Percentiles rank a stretch among this genome's conserved stretches.
Conservation (phyloP, 208 protist species). For the Trypanosoma congolense region DNA sequence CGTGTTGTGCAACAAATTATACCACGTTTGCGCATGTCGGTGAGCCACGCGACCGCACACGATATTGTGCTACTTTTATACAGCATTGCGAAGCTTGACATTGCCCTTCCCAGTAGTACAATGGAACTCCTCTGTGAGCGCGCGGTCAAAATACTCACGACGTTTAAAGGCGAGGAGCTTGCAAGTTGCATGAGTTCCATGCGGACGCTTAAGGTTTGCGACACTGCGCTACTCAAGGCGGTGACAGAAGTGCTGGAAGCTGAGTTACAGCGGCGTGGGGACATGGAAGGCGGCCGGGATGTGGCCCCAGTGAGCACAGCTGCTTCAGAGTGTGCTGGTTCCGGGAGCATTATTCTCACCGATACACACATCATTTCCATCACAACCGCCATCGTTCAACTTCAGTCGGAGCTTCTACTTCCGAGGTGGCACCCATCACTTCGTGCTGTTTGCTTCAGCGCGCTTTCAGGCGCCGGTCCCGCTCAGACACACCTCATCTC, state of each 20-base stretch:
- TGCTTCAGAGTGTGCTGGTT: background rate
- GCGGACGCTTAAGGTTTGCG: slow-evolving; percentile 28
- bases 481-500: slow-evolving; percentile 21
- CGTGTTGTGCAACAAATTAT: slow-evolving; percentile 78
- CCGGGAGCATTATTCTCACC: slow-evolving; percentile 5
- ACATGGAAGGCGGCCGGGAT: background rate
- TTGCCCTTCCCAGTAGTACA: slow-evolving; percentile 44
- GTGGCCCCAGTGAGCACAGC: background rate
- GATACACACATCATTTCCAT: slow-evolving; percentile 21
- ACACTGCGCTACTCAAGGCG: slow-evolving; percentile 25
- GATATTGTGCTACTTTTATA: slow-evolving; percentile 74
- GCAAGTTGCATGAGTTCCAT: slow-evolving; percentile 71
- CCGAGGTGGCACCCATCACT: slow-evolving; percentile 19
- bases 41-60: slow-evolving; percentile 34
- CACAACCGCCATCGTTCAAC: slow-evolving; percentile 18
- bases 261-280: slow-evolving; percentile 7
- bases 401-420: slow-evolving; percentile 9
- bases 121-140: slow-evolving; percentile 64
- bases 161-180: slow-evolving; percentile 63
- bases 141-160: slow-evolving; percentile 34
- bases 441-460: slow-evolving; percentile 11
- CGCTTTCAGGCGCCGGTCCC: slow-evolving; percentile 6
- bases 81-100: slow-evolving; percentile 67
- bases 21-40: slow-evolving; percentile 65
- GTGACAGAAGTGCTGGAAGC: slow-evolving; percentile 19